Base-by-base conservation (phyloP, 345 rosid genomes). In the Gossypium anomalum region DNA sequence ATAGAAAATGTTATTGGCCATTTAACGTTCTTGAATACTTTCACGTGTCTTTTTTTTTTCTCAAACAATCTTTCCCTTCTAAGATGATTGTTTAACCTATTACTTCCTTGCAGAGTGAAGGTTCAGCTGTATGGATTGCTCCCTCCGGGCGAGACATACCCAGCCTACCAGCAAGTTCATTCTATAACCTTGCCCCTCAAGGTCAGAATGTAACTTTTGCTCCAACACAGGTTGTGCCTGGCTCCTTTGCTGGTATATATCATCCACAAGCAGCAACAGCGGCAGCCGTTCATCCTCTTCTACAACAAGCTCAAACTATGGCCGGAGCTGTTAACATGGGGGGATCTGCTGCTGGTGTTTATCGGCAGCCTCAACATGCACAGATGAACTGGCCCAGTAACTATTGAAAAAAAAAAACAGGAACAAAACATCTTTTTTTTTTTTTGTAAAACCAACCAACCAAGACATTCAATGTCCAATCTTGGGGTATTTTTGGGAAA, bases 351-450 rank as follows among this genome's bases (percentile, higher is more conserved):
- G 87, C 92, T 62, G 88, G 77, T 76, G 90, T 90, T 78, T 93
- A 89, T 83, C 98, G 90, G 87, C 98, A 92, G 81, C 87, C 95
- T 41, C 98, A 92, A 87, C 98, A 92, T 79, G 86, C 89, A 77
- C 98, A 90, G 80, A 83, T 92, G 79, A 89, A 89, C 75, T 93
- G 98, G 98, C 92, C 97, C 13, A 86, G 93, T 80, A 92, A 82
- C 86, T 93, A 92, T 83, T 93, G 84, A 92, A 5, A 34, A 5
- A 34, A 2, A 34, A 34, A 34, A 79, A 78, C 73, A 81, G 74
- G 74, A 76, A 75, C 72, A 67, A 25, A 75, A 65, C 29, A 34
- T 34, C 38, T 3, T 4, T 45, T 9, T 23, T 23, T 23, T 49
- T 76, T 82, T 82, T 83, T 73, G 76, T 74, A 76, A 34, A 76